phyloP scores from a whole-genome alignment of 2,329 filamentous ascomycete genomes.

The Malbranchea zuffiana region DNA sequence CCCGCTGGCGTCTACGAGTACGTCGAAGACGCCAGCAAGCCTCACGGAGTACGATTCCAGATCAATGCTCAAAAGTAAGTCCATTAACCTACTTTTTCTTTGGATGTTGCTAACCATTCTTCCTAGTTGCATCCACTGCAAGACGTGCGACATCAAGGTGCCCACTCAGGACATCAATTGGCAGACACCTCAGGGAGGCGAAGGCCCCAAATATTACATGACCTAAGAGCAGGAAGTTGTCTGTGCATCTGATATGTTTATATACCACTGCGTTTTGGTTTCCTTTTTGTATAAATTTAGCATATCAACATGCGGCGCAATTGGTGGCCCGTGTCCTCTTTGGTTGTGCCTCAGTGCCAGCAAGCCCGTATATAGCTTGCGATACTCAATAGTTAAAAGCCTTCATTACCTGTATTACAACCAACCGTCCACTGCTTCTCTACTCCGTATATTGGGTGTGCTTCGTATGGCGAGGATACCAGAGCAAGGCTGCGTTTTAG shows the following conservation, averaged over 20 bases:
- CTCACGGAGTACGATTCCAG: conserved; percentile 85
- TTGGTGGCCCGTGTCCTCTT: too few species aligned
- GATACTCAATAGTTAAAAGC: too few species aligned
- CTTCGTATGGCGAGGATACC: too few species aligned
- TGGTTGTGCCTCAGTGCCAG: too few species aligned
- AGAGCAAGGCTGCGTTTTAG: conserved; percentile 11
- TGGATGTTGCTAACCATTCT: background rate
- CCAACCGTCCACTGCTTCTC: too few species aligned
- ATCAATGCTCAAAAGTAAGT: conserved; percentile 96
- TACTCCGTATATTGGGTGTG: too few species aligned
- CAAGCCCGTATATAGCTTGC: too few species aligned
- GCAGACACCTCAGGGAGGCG: conserved; percentile 88
- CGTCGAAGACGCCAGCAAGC: conserved; percentile 79
- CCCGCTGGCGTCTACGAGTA: conserved; percentile 98
- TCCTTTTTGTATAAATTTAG: too few species aligned
- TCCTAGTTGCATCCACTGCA: conserved; percentile 90
- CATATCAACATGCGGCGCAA: too few species aligned
- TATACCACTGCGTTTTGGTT: too few species aligned
- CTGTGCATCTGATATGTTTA: too few species aligned
- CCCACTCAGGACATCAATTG: conserved; percentile 96
- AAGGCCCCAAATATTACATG: conserved; percentile 55
- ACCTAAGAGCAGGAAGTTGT: conserved; percentile 40
- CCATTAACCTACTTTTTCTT: conserved; percentile 2
- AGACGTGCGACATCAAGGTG: conserved; percentile 98
- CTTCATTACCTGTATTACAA: too few species aligned